A percentile compares a stretch with the other conserved stretches of the same genome.
Conservation (phyloP, 768 basidiomycete genomes). For the Lyophyllum semitale region DNA sequence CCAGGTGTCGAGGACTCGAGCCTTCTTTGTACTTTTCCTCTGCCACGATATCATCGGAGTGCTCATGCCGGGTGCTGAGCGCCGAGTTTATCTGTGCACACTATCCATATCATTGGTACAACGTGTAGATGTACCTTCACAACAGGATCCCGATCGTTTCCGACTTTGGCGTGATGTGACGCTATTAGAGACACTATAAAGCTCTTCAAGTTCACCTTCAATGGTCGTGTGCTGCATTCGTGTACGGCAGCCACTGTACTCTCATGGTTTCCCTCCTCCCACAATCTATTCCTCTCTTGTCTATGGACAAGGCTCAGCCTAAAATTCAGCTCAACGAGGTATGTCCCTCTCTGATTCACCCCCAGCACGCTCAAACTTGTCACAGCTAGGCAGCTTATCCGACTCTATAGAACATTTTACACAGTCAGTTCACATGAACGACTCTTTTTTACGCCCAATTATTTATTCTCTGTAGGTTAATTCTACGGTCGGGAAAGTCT, state of each 20-base stretch:
- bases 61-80: not conserved
- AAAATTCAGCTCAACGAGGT: constrained; percentile 39
- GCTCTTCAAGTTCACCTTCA: not conserved
- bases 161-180: constrained; percentile 31
- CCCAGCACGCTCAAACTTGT: constrained; percentile 2
- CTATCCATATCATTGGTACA: not conserved
- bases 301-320: constrained; percentile 22
- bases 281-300: constrained; percentile 17
- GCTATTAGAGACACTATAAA: constrained; percentile 12
- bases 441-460: not conserved
- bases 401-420: constrained; percentile 67
- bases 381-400: constrained; percentile 49
- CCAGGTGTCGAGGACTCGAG: not conserved
- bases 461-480: constrained; percentile 37
- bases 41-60: not conserved
- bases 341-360: constrained; percentile 8
- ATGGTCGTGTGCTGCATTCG: constrained; percentile 29
- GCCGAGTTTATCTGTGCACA: not conserved
- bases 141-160: constrained; percentile 23
- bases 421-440: constrained; percentile 40
- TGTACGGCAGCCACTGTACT: not conserved
- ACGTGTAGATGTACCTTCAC: not conserved
- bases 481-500: constrained; percentile 45
- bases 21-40: not conserved
- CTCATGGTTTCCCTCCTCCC: constrained; percentile 29